phyloP scores from a whole-genome alignment of 2,329 filamentous ascomycete genomes.

The Colletotrichum navitas region DNA sequence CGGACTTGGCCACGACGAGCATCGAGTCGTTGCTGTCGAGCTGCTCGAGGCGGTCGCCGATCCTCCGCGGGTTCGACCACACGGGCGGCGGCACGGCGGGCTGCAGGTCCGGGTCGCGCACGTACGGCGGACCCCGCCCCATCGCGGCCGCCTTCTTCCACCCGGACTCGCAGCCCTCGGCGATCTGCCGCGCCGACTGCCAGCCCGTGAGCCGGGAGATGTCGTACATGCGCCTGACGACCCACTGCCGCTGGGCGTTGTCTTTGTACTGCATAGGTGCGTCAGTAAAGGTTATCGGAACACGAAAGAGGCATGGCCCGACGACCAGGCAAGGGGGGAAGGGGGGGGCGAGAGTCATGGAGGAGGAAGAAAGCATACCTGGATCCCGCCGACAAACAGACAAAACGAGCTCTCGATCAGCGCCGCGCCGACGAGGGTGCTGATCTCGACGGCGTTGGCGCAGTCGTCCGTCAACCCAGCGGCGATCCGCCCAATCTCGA shows the following conservation, averaged over 20 bases:
- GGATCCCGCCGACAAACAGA: constrained; percentile 87
- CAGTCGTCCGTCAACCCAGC: constrained; percentile 76
- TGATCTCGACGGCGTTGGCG: constrained; percentile 69
- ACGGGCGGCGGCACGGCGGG: constrained; percentile 55
- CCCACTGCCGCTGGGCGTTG: constrained; percentile 80
- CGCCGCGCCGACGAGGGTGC: constrained; percentile 82
- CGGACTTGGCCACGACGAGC: constrained; percentile 71
- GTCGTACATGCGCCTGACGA: constrained; percentile 78
- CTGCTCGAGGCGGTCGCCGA: constrained; percentile 65
- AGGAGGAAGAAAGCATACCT: constrained; percentile 58
- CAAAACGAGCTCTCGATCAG: constrained; percentile 86
- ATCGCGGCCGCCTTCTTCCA: constrained; percentile 83
- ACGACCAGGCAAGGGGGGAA: not conserved
- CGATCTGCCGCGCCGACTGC: constrained; percentile 86
- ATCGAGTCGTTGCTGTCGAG: constrained; percentile 56
- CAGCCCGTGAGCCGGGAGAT: constrained; percentile 87
- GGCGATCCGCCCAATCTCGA: constrained; percentile 82
- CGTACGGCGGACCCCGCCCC: constrained; percentile 82
- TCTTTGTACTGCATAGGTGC: constrained; percentile 72
- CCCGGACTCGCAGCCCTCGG: constrained; percentile 83
- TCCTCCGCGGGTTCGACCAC: constrained; percentile 64
- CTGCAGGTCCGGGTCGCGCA: constrained; percentile 57
- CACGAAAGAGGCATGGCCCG: not conserved
- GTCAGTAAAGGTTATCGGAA: constrained; percentile 39
- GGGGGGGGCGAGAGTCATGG: not conserved